phyloP scores from a whole-genome alignment of 2,329 filamentous ascomycete species.

The Graphilbum ipis-grandicollis region DNA sequence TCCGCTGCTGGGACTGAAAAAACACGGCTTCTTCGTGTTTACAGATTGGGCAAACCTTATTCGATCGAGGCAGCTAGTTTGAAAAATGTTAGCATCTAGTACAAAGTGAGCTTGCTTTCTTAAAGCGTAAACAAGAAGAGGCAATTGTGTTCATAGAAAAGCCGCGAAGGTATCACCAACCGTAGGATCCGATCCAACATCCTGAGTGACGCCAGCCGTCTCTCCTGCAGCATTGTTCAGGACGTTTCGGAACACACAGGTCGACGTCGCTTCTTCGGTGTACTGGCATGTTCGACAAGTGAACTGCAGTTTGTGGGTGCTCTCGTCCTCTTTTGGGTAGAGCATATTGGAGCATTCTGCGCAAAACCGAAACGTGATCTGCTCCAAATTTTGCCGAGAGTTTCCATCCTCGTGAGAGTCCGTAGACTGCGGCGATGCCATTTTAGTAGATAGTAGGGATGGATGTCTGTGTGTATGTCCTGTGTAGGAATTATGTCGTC shows the following conservation, averaged over 20 bases:
- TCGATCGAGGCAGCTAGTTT: conserved; percentile 71
- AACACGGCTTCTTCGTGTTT: conserved; percentile 83
- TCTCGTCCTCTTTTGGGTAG: conserved; percentile 87
- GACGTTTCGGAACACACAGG: conserved; percentile 90
- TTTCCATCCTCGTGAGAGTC: conserved; percentile 22
- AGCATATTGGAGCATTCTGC: conserved; percentile 98
- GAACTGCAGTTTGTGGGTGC: conserved; percentile 74
- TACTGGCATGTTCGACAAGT: conserved; percentile 92
- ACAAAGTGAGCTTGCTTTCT: too few species aligned
- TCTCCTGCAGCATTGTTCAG: conserved; percentile 84
- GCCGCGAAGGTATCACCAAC: conserved; percentile 47
- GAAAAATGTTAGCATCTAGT: conserved; percentile 22
- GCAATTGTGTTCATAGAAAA: not conserved
- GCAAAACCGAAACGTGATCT: conserved; percentile 95
- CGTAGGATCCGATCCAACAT: conserved; percentile 95
- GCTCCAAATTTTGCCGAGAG: conserved; percentile 42
- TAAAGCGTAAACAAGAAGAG: too few species aligned
- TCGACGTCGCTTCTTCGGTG: conserved; percentile 68
- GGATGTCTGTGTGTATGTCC: too few species aligned
- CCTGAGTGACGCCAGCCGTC: conserved; percentile 91
- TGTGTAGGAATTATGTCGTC: too few species aligned
- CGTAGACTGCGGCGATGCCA: conserved; percentile 40
- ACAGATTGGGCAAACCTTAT: conserved; percentile 73
- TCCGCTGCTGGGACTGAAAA: conserved; percentile 97
- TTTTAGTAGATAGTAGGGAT: conserved; percentile 12